Evolutionary conservation across 208 protist species (phyloP), one percentile per base, ranked within the genome.

Genomic region (Acanthamoeba healyi): DNA sequence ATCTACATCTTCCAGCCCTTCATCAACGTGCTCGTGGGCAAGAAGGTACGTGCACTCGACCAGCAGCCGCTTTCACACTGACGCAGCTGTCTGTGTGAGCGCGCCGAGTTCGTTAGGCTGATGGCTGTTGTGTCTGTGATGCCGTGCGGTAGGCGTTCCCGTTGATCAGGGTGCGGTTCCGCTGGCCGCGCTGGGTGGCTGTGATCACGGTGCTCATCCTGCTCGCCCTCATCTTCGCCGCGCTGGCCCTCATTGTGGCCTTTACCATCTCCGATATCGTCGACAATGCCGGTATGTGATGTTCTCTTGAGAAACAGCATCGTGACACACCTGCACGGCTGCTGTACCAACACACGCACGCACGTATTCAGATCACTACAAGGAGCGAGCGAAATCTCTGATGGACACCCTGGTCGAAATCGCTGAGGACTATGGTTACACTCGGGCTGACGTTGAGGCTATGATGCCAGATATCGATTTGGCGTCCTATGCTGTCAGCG

Each of bases 31-130:
- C 51, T 88, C 32, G 79, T 88, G 10, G 79, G 79, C 44, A 88
- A 88, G 46, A 88, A 88, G 67, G 67, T 77, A 44, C 15, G 26
- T 26, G 63, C 56, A 94, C 89, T 94, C 89, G 12, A 94, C n/a
- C n/a, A n/a, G n/a, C n/a, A n/a, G n/a, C n/a, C n/a, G n/a, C n/a
- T n/a, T n/a, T n/a, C n/a, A n/a, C n/a, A n/a, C n/a, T n/a, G n/a
- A n/a, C n/a, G n/a, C n/a, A n/a, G n/a, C n/a, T n/a, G n/a, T n/a
- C n/a, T n/a, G 15, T 46, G 89, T 81, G 12, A 93, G 92, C 3
- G 98, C 96, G 34, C 99, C 63, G 70, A 95, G 92, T 17, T 97
- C 94, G 49, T 97, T 96, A 36, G 96, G 97, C 29, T 95, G 93
- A 24, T 94, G 84, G 74, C 95, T 95, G 58, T 94, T 95, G n/a